Conservation (phyloP, 768 basidiomycete species). For the Exidia glandulosa region DNA sequence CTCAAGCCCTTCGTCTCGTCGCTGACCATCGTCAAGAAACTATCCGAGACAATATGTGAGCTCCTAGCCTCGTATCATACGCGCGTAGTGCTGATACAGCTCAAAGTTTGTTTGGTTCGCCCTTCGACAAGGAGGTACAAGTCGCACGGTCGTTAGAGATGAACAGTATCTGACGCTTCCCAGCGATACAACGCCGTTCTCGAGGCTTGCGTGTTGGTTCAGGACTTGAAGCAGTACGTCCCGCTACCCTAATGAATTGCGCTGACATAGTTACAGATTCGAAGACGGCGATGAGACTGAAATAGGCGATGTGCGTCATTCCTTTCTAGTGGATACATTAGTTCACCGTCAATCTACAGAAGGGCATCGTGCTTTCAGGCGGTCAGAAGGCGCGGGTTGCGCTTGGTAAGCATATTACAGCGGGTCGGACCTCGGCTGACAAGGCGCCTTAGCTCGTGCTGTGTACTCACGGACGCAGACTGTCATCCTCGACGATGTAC, state of each 20-base stretch:
- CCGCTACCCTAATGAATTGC: too few species aligned
- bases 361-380: conserved; percentile 3
- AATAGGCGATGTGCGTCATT: neutral
- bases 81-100: neutral
- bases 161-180: neutral
- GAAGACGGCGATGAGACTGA: neutral
- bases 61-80: conserved; percentile 1
- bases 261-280: too few species aligned
- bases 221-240: conserved; percentile 39
- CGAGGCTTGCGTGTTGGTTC: conserved; percentile 60
- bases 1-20: neutral
- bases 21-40: conserved; percentile 42
- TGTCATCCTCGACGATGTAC: conserved; percentile 12
- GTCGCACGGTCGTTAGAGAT: neutral
- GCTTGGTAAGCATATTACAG: neutral
- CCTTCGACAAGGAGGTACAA: conserved; percentile 39
- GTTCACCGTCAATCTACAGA: conserved; percentile 24
- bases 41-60: conserved; percentile 63
- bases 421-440: neutral
- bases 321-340: too few species aligned
- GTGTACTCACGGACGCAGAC: conserved; percentile 9
- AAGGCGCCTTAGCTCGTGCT: conserved; percentile 10
- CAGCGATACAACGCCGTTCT: conserved; percentile 53
- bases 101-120: conserved; percentile 32
- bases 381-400: conserved; percentile 11